These are phyloP conservation scores for Nannochloropsis gaditana DNA, from an alignment of 108 stramenopile species.

Conservation along the genomic window DNA sequence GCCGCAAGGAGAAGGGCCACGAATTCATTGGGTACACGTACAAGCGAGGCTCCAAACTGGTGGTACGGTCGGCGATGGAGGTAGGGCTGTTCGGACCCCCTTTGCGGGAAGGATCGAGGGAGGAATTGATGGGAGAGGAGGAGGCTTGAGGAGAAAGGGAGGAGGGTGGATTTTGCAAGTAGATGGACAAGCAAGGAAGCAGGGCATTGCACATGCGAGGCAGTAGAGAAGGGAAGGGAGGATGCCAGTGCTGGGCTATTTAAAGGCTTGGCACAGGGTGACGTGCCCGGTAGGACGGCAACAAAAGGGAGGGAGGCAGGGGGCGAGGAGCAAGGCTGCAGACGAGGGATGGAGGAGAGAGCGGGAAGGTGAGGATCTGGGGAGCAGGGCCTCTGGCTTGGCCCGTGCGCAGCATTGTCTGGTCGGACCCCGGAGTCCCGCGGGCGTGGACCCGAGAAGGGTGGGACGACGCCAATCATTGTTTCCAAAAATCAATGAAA, in stretches of 20 bases:
- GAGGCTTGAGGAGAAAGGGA: neutral
- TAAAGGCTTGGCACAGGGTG: too few species aligned
- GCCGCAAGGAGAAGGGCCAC: constrained; percentile 43
- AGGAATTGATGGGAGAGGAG: constrained; percentile 19
- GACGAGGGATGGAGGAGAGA: too few species aligned
- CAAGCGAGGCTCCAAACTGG: constrained; percentile 33
- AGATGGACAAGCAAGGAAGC: neutral
- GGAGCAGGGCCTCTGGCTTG: too few species aligned
- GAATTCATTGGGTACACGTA: constrained; percentile 57
- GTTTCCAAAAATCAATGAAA: too few species aligned
- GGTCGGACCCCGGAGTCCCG: too few species aligned
- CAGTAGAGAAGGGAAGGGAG: neutral
- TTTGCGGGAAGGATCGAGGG: neutral
- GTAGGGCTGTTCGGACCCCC: constrained; percentile 2
- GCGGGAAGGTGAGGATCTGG: too few species aligned
- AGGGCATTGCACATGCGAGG: neutral
- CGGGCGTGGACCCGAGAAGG: too few species aligned
- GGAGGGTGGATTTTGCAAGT: neutral
- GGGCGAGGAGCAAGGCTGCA: too few species aligned
- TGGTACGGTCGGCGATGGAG: constrained; percentile 1
- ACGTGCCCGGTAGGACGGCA: too few species aligned
- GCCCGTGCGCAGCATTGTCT: too few species aligned
- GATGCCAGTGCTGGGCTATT: neutral
- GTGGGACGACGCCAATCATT: too few species aligned
- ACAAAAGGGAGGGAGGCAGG: too few species aligned